Conservation (phyloP, 1,284 basidiomycete genomes). For the Marasmius fiardii region DNA sequence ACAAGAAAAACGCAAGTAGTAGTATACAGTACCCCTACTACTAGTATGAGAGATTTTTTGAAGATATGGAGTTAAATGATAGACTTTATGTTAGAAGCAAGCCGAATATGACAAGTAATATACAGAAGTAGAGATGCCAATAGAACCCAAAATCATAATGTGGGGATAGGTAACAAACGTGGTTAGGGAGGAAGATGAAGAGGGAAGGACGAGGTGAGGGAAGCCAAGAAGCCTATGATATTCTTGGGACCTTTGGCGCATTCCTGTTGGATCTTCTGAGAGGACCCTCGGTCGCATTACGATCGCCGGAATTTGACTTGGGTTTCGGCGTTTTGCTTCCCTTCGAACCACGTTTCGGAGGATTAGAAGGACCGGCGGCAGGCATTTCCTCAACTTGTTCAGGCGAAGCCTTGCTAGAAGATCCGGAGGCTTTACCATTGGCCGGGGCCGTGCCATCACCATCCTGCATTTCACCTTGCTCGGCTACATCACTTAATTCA, state of each 20-base stretch:
- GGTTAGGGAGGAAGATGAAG: neutral
- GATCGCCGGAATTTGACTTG: neutral
- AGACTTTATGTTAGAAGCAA: too few species aligned
- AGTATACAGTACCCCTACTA: too few species aligned
- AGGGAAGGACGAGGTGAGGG: neutral
- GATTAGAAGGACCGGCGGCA: neutral
- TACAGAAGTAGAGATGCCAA: too few species aligned
- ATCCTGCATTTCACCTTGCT: constrained; percentile 26
- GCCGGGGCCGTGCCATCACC: neutral
- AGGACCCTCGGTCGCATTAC: neutral
- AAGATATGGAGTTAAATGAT: too few species aligned
- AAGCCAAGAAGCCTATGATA: neutral
- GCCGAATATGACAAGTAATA: too few species aligned
- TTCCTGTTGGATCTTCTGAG: neutral
- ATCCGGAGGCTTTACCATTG: neutral
- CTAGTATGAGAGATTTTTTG: too few species aligned
- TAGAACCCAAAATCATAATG: too few species aligned
- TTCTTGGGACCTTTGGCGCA: neutral
- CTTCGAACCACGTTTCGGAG: neutral
- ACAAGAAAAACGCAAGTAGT: too few species aligned
- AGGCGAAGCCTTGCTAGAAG: neutral
- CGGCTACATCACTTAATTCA: constrained; percentile 36
- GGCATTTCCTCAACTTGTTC: neutral
- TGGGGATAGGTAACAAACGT: too few species aligned
- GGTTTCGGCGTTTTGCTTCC: neutral